Evolutionary conservation across 306 rosid genomes (phyloP), one percentile per base, ranked within the genome.

Genomic region (Medicago lupulina): DNA sequence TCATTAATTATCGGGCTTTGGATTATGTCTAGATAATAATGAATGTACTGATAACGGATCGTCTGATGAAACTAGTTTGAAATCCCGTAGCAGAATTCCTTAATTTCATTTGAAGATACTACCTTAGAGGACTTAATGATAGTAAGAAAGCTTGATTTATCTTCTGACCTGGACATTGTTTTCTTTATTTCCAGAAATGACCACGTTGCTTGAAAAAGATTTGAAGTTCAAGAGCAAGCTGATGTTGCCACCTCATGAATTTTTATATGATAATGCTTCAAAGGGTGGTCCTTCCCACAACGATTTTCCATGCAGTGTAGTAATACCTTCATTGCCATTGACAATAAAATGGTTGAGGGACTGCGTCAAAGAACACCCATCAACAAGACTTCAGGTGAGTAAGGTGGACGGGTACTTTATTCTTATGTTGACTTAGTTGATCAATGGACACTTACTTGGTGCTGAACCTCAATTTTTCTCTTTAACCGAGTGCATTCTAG

Each of bases 321-420:
- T 89, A 69, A 80, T 91, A 70, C 92, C 92, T 78, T 89, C 95
- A 1, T 77, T 91, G 79, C 97, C 97, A 68, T 77, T 87, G 71
- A 80, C 97, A 28, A 85, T 91, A 54, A 86, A 82, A 70, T 87
- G 88, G 95, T 81, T 91, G 64, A 83, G 91, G 83, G 91, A 89
- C 78, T 86, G 85, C 65, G 95, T 80, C 62, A 86, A 81, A 83
- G 82, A 73, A 74, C 80, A 90, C 81, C 97, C 95, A 8, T 80
- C 92, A 17, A 38, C 88, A 57, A 76, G 89, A 74, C 70, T 91
- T 79, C 95, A 85, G 85, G 85, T 81, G 72, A 71, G 47, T 23
- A 50, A 40, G 7, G 9, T 49, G 21, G 71, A 69, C 43, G 62
- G 67, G 36, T 53, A 60, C 54, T 75, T 41, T 19, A 17, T 75